Evolutionary conservation across 1,139 yeast genomes (phyloP), one percentile per base, ranked within the genome.

Genomic region (Eremothecium gossypii): DNA sequence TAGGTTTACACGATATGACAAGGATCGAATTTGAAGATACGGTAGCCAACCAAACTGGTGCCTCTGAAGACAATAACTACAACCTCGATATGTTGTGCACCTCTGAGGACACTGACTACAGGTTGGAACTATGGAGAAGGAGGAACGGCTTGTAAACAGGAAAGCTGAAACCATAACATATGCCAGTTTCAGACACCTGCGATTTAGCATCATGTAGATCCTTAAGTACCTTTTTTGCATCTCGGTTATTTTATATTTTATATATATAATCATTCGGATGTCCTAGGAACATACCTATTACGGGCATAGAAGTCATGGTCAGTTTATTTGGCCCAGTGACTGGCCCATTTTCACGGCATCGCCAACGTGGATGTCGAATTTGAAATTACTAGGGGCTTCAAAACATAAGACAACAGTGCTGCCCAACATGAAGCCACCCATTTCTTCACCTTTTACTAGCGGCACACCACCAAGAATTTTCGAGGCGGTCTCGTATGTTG

Each of bases 341-440:
- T 91, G 82, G 17, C 99, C 99, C 73, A 91, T 79, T 60, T 79
- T 77, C 36, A 93, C 91, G 51, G 71, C 74, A 51, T 86, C 82
- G 14, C 95, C 95, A 11, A 74, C 71, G 43, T 74, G 68, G 42
- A 89, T 73, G 36, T 74, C 66, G 58, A 89, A 93, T 58, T 76
- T 66, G 64, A 89, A 93, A 49, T 69, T 69, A 43, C 71, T 72
- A 30, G 98, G 98, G 1, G 97, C 98, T 64, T 93, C 98, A 66
- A 93, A 93, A 28, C 93, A 93, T 48, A 93, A 71, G 12, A 93
- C 98, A 27, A 93, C 94, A 0, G 99, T 93, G 31, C 95, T 82
- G 0, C 99, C 99, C 42, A 93, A 71, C 68, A 84, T 85, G 65
- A 93, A 93, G 0, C 98, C 98, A 37, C 99, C 99, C 73, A 93